These are phyloP conservation scores for Parasarocladium wereldwijsianum DNA, from an alignment of 2,329 filamentous ascomycete genomes.

Conservation along the genomic window DNA sequence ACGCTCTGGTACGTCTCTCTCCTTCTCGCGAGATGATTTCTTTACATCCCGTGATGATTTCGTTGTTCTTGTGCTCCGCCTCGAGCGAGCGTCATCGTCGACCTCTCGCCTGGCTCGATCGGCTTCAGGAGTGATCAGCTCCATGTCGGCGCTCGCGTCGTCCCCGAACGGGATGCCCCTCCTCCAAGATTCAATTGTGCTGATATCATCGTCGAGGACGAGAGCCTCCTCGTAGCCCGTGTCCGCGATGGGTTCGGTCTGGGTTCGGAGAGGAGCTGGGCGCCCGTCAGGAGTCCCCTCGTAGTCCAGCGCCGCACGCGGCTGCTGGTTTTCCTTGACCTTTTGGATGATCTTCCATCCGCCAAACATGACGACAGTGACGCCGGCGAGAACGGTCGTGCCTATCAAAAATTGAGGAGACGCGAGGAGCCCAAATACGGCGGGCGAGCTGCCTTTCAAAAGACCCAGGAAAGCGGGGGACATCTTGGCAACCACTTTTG, in stretches of 20 bases:
- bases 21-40: constrained; percentile 6
- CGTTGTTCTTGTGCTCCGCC: constrained; percentile 17
- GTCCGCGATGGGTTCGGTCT: constrained; percentile 14
- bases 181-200: constrained; percentile 43
- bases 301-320: constrained; percentile 15
- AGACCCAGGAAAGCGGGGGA: constrained; percentile 63
- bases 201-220: constrained; percentile 42
- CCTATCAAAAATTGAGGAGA: constrained; percentile 93
- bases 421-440: constrained; percentile 72
- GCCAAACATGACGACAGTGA: constrained; percentile 91
- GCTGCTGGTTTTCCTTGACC: constrained; percentile 35
- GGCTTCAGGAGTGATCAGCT: constrained; percentile 43
- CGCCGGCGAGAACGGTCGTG: constrained; percentile 72
- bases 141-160: constrained; percentile 33
- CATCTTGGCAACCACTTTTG: constrained; percentile 67
- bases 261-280: constrained; percentile 13
- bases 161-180: constrained; percentile 37
- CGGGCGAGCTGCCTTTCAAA: constrained; percentile 69
- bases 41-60: constrained; percentile 13
- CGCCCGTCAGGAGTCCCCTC: constrained; percentile 10
- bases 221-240: constrained; percentile 36
- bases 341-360: constrained; percentile 96
- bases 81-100: constrained; percentile 19
- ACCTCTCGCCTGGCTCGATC: constrained; percentile 27
- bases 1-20: constrained; percentile 12